These are phyloP conservation scores for Posidonia australis DNA, from an alignment of 106 monocot genomes.

Conservation along the genomic window DNA sequence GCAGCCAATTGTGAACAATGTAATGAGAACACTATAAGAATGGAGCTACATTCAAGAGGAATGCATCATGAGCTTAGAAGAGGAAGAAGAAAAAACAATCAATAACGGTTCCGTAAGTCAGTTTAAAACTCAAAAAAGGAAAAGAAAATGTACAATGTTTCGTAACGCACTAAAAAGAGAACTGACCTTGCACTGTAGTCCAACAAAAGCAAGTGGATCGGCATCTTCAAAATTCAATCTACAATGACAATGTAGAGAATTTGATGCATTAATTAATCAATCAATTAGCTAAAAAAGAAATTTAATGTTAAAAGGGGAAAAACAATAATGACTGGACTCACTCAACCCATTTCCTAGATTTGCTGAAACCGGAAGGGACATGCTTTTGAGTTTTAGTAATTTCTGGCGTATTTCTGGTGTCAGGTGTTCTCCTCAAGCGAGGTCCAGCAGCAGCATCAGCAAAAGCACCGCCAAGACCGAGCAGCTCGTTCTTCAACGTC, in stretches of 20 bases:
- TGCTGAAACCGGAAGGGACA: conserved; percentile 16
- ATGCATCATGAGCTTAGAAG: too few species aligned
- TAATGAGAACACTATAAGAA: too few species aligned
- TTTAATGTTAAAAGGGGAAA: not conserved
- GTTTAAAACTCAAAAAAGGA: not conserved
- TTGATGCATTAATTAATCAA: not conserved
- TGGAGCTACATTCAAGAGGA: too few species aligned
- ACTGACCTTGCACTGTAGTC: conserved; percentile 85
- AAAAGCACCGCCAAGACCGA: conserved; percentile 17
- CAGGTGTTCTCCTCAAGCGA: conserved; percentile 24
- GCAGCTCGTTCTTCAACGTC: conserved; percentile 29
- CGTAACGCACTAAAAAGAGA: not conserved
- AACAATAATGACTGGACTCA: conserved; percentile 25
- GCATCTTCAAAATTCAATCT: conserved; percentile 68
- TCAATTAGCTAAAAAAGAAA: not conserved
- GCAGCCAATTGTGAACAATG: too few species aligned
- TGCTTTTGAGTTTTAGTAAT: not conserved
- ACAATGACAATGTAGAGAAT: conserved; percentile 7
- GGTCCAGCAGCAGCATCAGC: conserved; percentile 9
- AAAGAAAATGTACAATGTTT: conserved; percentile 2
- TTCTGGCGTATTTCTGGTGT: not conserved
- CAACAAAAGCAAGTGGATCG: conserved; percentile 61
- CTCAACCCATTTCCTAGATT: conserved; percentile 74
- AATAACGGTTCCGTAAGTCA: not conserved
- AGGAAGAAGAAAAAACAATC: not conserved